Base-by-base conservation (phyloP, 768 basidiomycete genomes). In the Obba rivulosa region DNA sequence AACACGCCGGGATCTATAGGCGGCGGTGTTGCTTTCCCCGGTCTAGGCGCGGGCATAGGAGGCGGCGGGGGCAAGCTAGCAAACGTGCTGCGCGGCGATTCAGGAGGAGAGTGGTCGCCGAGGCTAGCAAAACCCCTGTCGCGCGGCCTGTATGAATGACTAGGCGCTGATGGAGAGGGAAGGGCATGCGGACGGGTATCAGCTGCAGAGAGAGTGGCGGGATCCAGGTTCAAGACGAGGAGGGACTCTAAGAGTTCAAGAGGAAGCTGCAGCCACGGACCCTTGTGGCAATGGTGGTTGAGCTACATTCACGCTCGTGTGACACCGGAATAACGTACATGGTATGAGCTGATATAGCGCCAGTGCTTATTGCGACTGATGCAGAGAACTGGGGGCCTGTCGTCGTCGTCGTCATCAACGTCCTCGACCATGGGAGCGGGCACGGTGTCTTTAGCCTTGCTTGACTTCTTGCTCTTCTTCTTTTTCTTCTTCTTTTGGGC, bases 281-380 rank as follows among this genome's bases (percentile, higher is more conserved):
- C 92, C 91, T 94, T 34, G 25, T 2, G 13, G 4, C 14, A 9
- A 28, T n/a, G 1, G 22, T 28, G 18, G 10, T 36, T 38, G 22
- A 21, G 24, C 14, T 41, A 24, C 41, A 5, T 10, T 18, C 35
- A 45, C 23, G 28, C 23, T 34, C 28, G 34, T 17, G 35, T 25
- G 17, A 49, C 31, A 46, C 48, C 20, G 37, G 51, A 55, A 38
- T 51, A 41, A 81, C 84, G 51, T 69, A 90, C 89, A 64, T 91
- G 88, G 64, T 88, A 92, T 20, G 90, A 90, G 67, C 87, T 90
- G 68, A 93, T 92, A 60, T 92, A 92, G 23, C 83, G 80, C 92
- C 91, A 92, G 60, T 94, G 92, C 65, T 94, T 94, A 71, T 93
- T 92, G 56, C 92, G 79, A 68, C 86, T 89, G 58, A 94, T 93